phyloP scores from a whole-genome alignment of 2,329 filamentous ascomycete species.

The Aspergillus luchuensis region DNA sequence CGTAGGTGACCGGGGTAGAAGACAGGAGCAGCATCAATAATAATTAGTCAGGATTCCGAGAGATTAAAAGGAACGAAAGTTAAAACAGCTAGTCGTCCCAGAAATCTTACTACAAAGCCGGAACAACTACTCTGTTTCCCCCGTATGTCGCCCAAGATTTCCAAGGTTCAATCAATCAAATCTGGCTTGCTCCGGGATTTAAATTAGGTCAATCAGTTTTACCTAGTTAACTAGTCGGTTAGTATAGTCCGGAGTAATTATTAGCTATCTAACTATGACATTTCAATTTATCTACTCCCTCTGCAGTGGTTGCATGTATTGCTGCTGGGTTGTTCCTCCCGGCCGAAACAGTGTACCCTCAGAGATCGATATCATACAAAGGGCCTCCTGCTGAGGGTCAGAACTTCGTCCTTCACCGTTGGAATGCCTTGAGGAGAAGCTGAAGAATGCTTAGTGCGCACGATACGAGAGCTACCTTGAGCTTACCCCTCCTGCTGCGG shows the following conservation, averaged over 20 bases:
- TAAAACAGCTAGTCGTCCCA: neutral
- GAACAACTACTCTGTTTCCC: no score
- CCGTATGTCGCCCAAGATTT: neutral
- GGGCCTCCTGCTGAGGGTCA: neutral
- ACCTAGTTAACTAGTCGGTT: no score
- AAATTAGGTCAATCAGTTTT: neutral
- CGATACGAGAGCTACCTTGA: neutral
- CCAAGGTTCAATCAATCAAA: neutral
- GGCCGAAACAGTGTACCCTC: neutral
- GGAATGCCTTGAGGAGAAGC: neutral
- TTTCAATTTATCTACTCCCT: neutral
- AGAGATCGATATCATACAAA: neutral
- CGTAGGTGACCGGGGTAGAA: conserved; percentile 3
- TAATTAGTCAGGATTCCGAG: conserved; percentile 1
- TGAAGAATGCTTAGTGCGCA: neutral
- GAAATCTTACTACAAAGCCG: neutral
- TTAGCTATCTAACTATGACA: neutral
- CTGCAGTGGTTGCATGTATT: neutral
- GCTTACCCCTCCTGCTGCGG: neutral
- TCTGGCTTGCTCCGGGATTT: neutral
- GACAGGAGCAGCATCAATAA: neutral
- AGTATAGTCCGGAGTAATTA: no score
- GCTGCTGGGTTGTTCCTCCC: neutral
- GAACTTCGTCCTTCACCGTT: neutral
- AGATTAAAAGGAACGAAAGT: conserved; percentile 13